Conservation (phyloP, 2,329 filamentous ascomycete genomes). For the Chaetothyriales sp. region DNA sequence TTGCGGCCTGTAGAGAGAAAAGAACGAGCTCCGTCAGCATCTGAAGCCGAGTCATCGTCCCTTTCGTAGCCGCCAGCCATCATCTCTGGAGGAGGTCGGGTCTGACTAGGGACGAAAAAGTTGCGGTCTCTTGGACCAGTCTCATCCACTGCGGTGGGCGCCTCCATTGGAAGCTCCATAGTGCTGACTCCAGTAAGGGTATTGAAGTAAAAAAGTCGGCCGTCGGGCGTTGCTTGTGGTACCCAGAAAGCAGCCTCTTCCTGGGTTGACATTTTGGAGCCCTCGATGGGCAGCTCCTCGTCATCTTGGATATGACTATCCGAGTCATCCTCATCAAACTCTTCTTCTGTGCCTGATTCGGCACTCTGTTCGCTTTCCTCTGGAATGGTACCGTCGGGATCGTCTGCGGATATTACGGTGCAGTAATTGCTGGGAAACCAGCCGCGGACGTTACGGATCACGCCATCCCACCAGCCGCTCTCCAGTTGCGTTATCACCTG, state of each 20-base stretch:
- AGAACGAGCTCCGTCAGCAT: slow-evolving; percentile 62
- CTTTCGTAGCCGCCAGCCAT: slow-evolving; percentile 79
- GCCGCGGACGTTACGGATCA: slow-evolving; percentile 88
- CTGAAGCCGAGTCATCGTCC: slow-evolving; percentile 80
- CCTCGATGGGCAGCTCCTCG: slow-evolving; percentile 52
- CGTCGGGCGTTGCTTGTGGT: slow-evolving; percentile 86
- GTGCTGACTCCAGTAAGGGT: slow-evolving; percentile 90
- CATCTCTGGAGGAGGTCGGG: slow-evolving; percentile 75
- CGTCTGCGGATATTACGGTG: slow-evolving; percentile 64
- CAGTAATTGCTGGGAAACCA: slow-evolving; percentile 99
- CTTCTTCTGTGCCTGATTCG: slow-evolving; percentile 41
- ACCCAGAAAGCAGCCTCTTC: slow-evolving; percentile 97
- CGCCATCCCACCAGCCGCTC: slow-evolving; percentile 98
- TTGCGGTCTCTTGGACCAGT: slow-evolving; percentile 75
- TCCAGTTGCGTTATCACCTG: slow-evolving; percentile 97
- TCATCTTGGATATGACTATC: slow-evolving; percentile 51
- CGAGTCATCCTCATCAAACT: slow-evolving; percentile 51
- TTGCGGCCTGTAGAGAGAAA: slow-evolving; percentile 55
- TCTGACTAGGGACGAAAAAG: slow-evolving; percentile 75
- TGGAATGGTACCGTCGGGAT: slow-evolving; percentile 45
- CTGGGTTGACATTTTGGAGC: slow-evolving; percentile 47
- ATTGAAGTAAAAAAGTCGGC: slow-evolving; percentile 93
- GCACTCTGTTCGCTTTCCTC: slow-evolving; percentile 38
- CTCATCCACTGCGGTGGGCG: slow-evolving; percentile 65
- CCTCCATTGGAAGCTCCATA: slow-evolving; percentile 86